These are phyloP conservation scores for Calvatia gigantea DNA, from an alignment of 768 basidiomycete species.

Conservation along the genomic window DNA sequence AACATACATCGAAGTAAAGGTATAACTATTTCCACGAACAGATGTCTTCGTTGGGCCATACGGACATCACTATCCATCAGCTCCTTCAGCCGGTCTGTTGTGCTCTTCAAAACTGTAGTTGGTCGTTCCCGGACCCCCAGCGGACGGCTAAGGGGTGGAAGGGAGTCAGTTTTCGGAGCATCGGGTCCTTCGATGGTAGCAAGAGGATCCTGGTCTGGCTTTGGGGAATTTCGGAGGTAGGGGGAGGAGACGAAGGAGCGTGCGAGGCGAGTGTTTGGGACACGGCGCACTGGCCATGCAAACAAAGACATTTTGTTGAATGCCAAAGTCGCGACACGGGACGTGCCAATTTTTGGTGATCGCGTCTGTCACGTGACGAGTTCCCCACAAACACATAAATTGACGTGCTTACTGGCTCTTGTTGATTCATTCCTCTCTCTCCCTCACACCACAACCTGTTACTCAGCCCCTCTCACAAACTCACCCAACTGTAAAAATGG, in stretches of 20 bases:
- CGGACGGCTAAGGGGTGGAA: slow-evolving; percentile 54
- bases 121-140: slow-evolving; percentile 76
- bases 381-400: slow-evolving; percentile 35
- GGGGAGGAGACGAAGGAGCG: slow-evolving; percentile 7
- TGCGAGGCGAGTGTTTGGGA: neutral
- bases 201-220: neutral
- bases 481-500: slow-evolving; percentile 4
- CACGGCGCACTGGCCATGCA: slow-evolving; percentile 12
- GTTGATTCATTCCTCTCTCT: slow-evolving; percentile 31
- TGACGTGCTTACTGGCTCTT: slow-evolving; percentile 32
- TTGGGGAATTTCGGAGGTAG: neutral
- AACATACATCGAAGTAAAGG: neutral
- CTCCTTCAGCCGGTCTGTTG: slow-evolving; percentile 62
- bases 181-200: neutral
- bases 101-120: slow-evolving; percentile 51
- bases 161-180: slow-evolving; percentile 16
- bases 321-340: slow-evolving; percentile 13
- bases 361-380: slow-evolving; percentile 27
- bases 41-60: slow-evolving; percentile 65
- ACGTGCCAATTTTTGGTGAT: slow-evolving; percentile 8
- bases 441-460: too few species aligned
- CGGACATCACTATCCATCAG: slow-evolving; percentile 69
- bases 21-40: slow-evolving; percentile 34
- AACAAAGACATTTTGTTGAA: slow-evolving; percentile 16
- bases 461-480: slow-evolving; percentile 39